Conservation (phyloP, 2,329 filamentous ascomycete genomes). For the Dactylellina sp. region DNA sequence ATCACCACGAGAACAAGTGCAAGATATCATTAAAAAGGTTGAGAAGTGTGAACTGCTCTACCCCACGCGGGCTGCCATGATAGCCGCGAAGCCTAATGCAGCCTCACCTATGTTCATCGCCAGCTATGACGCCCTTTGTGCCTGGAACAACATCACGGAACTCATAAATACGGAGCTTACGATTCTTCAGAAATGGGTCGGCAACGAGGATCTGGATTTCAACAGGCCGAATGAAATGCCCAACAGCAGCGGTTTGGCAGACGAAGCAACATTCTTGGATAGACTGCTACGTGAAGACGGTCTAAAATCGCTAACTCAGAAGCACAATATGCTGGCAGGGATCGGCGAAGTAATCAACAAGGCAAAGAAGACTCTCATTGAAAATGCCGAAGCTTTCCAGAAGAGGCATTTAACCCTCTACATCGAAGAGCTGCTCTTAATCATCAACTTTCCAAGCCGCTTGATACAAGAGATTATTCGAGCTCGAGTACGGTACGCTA, state of each 20-base stretch:
- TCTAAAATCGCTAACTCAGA: slow-evolving; percentile 86
- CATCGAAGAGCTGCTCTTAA: slow-evolving; percentile 92
- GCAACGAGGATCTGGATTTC: slow-evolving; percentile 94
- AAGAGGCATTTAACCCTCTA: slow-evolving; percentile 93
- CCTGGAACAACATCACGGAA: slow-evolving; percentile 97
- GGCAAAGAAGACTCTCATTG: slow-evolving; percentile 89
- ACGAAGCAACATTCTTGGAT: slow-evolving; percentile 94
- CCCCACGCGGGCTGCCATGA: slow-evolving; percentile 80
- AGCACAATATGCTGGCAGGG: slow-evolving; percentile 82
- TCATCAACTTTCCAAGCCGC: slow-evolving; percentile 97
- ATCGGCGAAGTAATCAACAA: slow-evolving; percentile 90
- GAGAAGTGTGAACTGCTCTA: slow-evolving; percentile 89
- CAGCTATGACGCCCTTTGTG: slow-evolving; percentile 87
- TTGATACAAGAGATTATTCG: slow-evolving; percentile 97
- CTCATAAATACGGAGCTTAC: slow-evolving; percentile 94
- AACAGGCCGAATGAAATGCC: slow-evolving; percentile 78
- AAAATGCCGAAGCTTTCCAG: slow-evolving; percentile 84
- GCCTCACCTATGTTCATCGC: slow-evolving; percentile 81
- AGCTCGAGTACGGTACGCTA: slow-evolving; percentile 88
- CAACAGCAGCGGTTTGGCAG: slow-evolving; percentile 77
- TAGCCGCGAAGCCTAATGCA: slow-evolving; percentile 79
- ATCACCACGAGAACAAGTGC: slow-evolving; percentile 85
- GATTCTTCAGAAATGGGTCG: slow-evolving; percentile 94
- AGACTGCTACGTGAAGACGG: slow-evolving; percentile 95
- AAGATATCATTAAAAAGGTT: slow-evolving; percentile 88